A percentile compares a stretch with the other conserved stretches of the same genome.
phyloP scores from a whole-genome alignment of 805 yeast genomes.

The Saccharomycopsis vini region DNA sequence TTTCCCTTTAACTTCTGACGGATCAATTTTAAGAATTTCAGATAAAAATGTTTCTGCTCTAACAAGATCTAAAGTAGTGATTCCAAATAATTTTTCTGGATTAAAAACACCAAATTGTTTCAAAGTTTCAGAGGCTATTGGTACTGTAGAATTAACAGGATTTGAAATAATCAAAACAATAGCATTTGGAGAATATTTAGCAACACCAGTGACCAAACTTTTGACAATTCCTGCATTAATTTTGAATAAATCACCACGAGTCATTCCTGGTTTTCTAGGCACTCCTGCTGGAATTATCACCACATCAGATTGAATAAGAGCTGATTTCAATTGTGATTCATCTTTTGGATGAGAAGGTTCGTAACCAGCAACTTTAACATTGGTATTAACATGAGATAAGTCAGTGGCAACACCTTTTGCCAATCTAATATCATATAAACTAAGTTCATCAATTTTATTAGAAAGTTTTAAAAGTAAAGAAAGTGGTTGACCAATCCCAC shows the following conservation, averaged over 20 bases:
- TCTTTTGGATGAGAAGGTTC: conserved; percentile 41
- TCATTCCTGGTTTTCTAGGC: conserved; percentile 85
- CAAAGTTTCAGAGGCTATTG: conserved; percentile 72
- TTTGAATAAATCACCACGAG: conserved; percentile 76
- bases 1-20: conserved; percentile 22
- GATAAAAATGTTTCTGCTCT: conserved; percentile 64
- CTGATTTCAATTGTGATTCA: conserved; percentile 48
- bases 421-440: conserved; percentile 64
- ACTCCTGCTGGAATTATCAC: conserved; percentile 87
- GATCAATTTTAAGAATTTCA: conserved; percentile 6
- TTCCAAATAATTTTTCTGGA: conserved; percentile 66
- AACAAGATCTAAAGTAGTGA: conserved; percentile 70
- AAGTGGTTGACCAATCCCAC: conserved; percentile 74
- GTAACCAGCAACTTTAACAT: conserved; percentile 53
- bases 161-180: conserved; percentile 60
- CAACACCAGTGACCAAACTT: conserved; percentile 62
- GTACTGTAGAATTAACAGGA: conserved; percentile 80
- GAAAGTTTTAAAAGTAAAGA: conserved; percentile 60
- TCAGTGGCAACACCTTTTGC: conserved; percentile 79
- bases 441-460: conserved; percentile 57
- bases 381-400: conserved; percentile 68
- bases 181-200: conserved; percentile 59
- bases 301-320: conserved; percentile 70
- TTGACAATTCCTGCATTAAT: conserved; percentile 76
- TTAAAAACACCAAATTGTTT: conserved; percentile 61